Evolutionary conservation across 169 alveolate species (phyloP).

Genomic region (Eimeria praecox): DNA sequence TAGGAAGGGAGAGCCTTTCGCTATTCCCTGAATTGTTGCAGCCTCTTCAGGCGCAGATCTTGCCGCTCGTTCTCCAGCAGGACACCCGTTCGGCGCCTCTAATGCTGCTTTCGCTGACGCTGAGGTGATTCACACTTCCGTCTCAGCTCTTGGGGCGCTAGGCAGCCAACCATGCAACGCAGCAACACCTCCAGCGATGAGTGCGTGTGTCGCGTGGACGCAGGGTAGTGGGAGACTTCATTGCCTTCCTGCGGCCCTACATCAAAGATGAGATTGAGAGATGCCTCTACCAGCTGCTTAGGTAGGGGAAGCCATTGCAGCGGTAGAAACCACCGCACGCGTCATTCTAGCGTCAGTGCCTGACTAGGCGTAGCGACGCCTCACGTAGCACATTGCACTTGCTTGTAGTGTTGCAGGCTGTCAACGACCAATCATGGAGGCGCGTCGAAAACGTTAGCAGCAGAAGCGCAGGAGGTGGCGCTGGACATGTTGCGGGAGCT

Average conservation of each 20-base stretch:
- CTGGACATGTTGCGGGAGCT: slow-evolving; percentile 61
- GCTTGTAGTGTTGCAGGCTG: slow-evolving; percentile 45
- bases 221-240: slow-evolving; percentile 70
- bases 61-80: slow-evolving; percentile 66
- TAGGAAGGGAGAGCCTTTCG: slow-evolving; percentile 34
- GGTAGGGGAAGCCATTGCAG: not conserved
- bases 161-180: not conserved
- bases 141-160: not conserved
- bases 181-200: not conserved
- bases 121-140: slow-evolving; percentile 11
- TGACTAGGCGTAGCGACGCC: not conserved
- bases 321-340: not conserved
- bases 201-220: not conserved
- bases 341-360: not conserved
- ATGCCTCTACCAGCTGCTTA: slow-evolving; percentile 37
- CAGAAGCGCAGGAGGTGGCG: slow-evolving; percentile 66
- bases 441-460: slow-evolving; percentile 23
- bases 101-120: slow-evolving; percentile 44
- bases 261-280: slow-evolving; percentile 62
- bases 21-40: slow-evolving; percentile 37
- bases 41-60: slow-evolving; percentile 41
- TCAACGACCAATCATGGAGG: slow-evolving; percentile 33
- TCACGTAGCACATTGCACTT: not conserved
- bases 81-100: slow-evolving; percentile 69
- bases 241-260: slow-evolving; percentile 43